Evolutionary conservation across 1,284 basidiomycete genomes (phyloP), one percentile per base, ranked within the genome.

Genomic region (Cryptococcus wingfieldii): DNA sequence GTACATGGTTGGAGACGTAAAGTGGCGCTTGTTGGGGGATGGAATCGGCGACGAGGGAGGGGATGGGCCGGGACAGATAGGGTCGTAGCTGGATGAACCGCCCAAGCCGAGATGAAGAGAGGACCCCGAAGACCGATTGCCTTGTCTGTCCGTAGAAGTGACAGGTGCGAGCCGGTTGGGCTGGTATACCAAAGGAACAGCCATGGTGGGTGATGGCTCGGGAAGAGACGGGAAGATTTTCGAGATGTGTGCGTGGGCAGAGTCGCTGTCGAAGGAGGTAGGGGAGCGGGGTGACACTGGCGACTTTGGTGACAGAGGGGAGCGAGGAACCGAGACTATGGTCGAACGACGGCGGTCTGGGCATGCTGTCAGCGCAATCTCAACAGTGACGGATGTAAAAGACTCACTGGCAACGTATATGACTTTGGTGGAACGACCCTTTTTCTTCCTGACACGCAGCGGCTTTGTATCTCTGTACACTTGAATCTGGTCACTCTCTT

Each of bases 61-160:
- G 48, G 61, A 52, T 38, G 60, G 60, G 46, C 58, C 52, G 49
- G 54, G 56, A 23, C 46, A 23, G 45, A 62, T 53, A 1, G 58
- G 55, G 53, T 65, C 68, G 54, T 58, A 66, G 12, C 58, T 45
- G 3, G 54, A 45, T 50, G 68, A 66, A 23, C 54, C 37, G n/a
- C 67, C 66, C 12, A 69, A 54, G 10, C 69, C 67, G 13, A 72
- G 60, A 38, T 67, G 65, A 12, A 58, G 41, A 19, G 53, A 50
- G 2, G 56, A 58, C 13, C 51, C 41, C 23, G 51, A 57, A 25
- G 45, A 52, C 25, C 53, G 50, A 19, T 47, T 39, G 31, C 31
- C 6, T 10, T 34, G 31, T 13, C 38, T 34, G 42, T 39, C n/a
- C 18, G 12, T 39, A 16, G 41, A 31, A 13, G 10, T 10, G 12